Percentiles rank a stretch among this genome's conserved stretches.
Conservation (phyloP, 2,329 filamentous ascomycete genomes). For the Hymenoscyphus albidus region DNA sequence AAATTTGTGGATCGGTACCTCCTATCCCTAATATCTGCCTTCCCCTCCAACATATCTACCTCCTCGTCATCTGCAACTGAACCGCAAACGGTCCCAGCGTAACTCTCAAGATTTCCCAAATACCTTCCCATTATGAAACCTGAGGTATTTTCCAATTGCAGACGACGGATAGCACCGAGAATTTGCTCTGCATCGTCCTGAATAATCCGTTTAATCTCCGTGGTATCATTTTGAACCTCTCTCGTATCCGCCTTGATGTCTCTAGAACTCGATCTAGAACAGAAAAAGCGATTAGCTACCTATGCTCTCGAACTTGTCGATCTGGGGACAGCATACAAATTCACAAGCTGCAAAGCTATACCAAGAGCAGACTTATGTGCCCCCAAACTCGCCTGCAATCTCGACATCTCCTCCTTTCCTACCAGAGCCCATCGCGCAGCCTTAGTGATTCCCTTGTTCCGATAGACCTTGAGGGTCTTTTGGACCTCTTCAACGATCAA, state of each 20-base stretch:
- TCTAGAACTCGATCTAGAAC: constrained; percentile 2
- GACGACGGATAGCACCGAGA: constrained; percentile 11
- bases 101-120: constrained; percentile 12
- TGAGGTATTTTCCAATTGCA: constrained; percentile 7
- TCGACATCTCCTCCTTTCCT: constrained; percentile 11
- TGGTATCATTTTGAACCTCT: constrained; percentile 6
- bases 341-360: constrained; percentile 15
- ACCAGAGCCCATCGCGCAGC: constrained; percentile 7
- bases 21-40: neutral
- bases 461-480: constrained; percentile 5
- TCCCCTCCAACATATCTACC: neutral
- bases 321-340: constrained; percentile 5
- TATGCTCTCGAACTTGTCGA: neutral
- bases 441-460: neutral
- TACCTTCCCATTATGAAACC: constrained; percentile 13
- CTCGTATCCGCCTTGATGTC: constrained; percentile 11
- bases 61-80: neutral
- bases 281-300: neutral
- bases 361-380: constrained; percentile 15
- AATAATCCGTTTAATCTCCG: constrained; percentile 6
- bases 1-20: neutral
- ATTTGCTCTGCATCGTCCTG: constrained; percentile 10
- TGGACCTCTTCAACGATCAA: constrained; percentile 10
- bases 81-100: constrained; percentile 10
- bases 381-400: constrained; percentile 9